These are phyloP conservation scores for Clathrus columnatus DNA, from an alignment of 768 basidiomycete species.

Conservation along the genomic window DNA sequence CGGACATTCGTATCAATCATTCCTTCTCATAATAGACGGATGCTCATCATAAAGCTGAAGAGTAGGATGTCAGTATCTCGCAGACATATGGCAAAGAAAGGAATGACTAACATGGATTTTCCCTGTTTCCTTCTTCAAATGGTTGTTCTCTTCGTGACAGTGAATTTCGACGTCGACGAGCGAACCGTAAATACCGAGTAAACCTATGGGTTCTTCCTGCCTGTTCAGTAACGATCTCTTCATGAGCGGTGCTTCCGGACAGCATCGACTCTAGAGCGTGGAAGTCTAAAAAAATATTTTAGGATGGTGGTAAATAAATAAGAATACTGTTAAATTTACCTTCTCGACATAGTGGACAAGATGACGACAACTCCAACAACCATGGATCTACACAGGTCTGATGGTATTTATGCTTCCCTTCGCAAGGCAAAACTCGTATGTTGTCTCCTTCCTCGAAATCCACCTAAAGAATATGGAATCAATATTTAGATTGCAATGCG, in stretches of 20 bases:
- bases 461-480: constrained; percentile 19
- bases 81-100: too few relatives aligned
- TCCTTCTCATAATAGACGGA: too few relatives aligned
- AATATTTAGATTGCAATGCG: background rate
- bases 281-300: constrained; percentile 36
- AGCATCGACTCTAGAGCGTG: constrained; percentile 53
- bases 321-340: constrained; percentile 38
- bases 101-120: too few relatives aligned
- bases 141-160: too few relatives aligned
- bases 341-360: constrained; percentile 89
- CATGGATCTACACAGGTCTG: constrained; percentile 87
- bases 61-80: too few relatives aligned
- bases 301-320: background rate
- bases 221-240: background rate
- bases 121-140: too few relatives aligned
- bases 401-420: constrained; percentile 87
- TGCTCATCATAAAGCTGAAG: too few relatives aligned
- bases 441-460: constrained; percentile 95
- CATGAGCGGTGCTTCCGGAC: constrained; percentile 21
- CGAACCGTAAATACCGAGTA: constrained; percentile 17
- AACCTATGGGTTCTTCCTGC: constrained; percentile 5
- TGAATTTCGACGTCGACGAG: background rate
- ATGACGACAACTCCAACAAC: constrained; percentile 82
- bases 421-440: constrained; percentile 82
- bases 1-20: too few relatives aligned